A percentile compares a stretch with the other conserved stretches of the same genome.
phyloP scores from a whole-genome alignment of 495 filamentous ascomycete species.

The Tuber magnatum region DNA sequence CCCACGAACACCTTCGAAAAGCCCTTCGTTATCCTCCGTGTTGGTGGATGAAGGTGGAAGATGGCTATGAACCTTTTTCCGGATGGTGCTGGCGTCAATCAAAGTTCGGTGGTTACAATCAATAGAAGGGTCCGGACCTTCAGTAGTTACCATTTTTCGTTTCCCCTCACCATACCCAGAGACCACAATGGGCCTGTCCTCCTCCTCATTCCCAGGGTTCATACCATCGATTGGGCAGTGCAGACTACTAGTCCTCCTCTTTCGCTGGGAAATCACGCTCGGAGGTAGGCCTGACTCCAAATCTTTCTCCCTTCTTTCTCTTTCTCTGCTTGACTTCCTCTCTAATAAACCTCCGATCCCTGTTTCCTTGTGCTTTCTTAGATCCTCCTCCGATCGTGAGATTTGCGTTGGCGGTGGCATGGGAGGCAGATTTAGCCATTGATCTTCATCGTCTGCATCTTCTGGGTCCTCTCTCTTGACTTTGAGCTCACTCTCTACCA shows the following conservation, averaged over 20 bases:
- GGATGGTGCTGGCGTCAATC: background rate
- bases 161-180: background rate
- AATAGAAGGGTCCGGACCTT: background rate
- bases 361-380: conserved; percentile 22
- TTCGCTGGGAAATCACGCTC: conserved; percentile 29
- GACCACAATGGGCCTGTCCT: background rate
- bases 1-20: conserved; percentile 16
- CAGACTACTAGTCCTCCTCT: conserved; percentile 30
- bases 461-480: conserved; percentile 12
- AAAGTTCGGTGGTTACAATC: background rate
- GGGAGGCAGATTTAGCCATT: conserved; percentile 25
- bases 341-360: conserved; percentile 23
- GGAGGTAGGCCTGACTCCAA: conserved; percentile 18
- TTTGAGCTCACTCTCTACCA: conserved; percentile 13
- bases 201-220: background rate
- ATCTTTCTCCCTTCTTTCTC: conserved; percentile 7
- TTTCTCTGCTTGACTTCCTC: conserved; percentile 3
- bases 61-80: conserved; percentile 12
- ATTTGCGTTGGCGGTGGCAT: conserved; percentile 17
- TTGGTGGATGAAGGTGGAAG: conserved; percentile 15
- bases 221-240: conserved; percentile 3
- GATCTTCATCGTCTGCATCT: conserved; percentile 14
- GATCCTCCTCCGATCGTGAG: conserved; percentile 17
- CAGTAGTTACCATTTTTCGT: background rate
- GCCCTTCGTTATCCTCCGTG: conserved; percentile 12